A percentile compares a stretch with the other conserved stretches of the same genome.
phyloP scores from a whole-genome alignment of 1,139 yeast species.

The Kazachstania sp. region DNA sequence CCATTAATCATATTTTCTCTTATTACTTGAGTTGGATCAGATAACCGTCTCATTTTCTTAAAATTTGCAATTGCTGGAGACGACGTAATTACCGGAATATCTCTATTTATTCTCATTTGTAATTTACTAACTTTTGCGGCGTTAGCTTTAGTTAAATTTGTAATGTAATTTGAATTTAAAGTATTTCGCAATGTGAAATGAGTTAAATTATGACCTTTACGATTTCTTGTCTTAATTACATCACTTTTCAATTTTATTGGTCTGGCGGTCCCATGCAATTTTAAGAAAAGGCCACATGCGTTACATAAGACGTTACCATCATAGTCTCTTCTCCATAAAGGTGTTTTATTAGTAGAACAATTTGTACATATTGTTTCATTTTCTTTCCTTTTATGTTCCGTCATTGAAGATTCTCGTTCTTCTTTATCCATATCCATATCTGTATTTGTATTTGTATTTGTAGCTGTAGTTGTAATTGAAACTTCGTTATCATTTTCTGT shows the following conservation, averaged over 20 bases:
- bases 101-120: neutral
- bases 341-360: constrained; percentile 84
- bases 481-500: neutral
- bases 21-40: neutral
- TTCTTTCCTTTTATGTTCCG: neutral
- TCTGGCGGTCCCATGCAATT: constrained; percentile 81
- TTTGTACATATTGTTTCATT: constrained; percentile 57
- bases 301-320: constrained; percentile 86
- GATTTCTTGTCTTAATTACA: constrained; percentile 77
- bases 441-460: neutral
- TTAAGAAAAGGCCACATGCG: constrained; percentile 85
- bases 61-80: constrained; percentile 1
- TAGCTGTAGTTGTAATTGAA: neutral
- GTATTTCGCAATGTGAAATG: neutral
- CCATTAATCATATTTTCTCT: neutral
- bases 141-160: neutral
- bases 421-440: neutral
- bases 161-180: neutral
- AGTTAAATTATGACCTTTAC: constrained; percentile 32
- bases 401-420: constrained; percentile 21
- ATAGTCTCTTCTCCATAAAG: constrained; percentile 88
- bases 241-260: constrained; percentile 84
- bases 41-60: neutral
- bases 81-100: neutral
- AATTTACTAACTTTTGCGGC: neutral